Evolutionary conservation across 2,329 filamentous ascomycete species (phyloP).

Genomic region (Xylaria sp.): DNA sequence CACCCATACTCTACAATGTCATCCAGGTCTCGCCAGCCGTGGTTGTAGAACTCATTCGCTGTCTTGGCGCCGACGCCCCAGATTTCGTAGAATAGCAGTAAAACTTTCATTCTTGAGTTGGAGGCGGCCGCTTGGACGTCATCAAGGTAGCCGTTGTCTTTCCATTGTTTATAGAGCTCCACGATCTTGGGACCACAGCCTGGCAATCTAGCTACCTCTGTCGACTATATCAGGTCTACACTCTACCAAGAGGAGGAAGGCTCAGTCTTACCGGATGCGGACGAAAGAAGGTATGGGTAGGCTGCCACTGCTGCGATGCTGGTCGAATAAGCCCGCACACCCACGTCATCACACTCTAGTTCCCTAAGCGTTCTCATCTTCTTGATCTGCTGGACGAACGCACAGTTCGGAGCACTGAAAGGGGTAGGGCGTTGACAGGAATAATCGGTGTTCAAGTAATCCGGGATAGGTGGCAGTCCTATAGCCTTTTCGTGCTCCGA

Average conservation of each 20-base stretch:
- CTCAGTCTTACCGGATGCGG: slow-evolving; percentile 48
- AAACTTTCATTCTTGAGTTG: slow-evolving; percentile 66
- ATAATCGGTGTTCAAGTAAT: slow-evolving; percentile 69
- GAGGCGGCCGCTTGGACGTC: slow-evolving; percentile 68
- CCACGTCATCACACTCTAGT: slow-evolving; percentile 76
- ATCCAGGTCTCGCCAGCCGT: slow-evolving; percentile 82
- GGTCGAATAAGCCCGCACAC: slow-evolving; percentile 84
- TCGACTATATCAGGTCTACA: slow-evolving; percentile 6
- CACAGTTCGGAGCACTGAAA: slow-evolving; percentile 70
- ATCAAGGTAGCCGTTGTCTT: slow-evolving; percentile 60
- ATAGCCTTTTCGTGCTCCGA: slow-evolving; percentile 72
- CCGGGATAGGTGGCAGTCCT: slow-evolving; percentile 68
- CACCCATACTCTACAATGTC: slow-evolving; percentile 86
- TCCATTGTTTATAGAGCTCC: slow-evolving; percentile 78
- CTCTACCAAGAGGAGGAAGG: slow-evolving; percentile 45
- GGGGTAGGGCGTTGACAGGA: slow-evolving; percentile 82
- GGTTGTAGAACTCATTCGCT: slow-evolving; percentile 79
- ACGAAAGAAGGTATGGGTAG: slow-evolving; percentile 66
- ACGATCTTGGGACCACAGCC: slow-evolving; percentile 84
- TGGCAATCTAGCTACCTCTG: slow-evolving; percentile 66
- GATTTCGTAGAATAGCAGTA: slow-evolving; percentile 79
- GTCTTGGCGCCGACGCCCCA: slow-evolving; percentile 90
- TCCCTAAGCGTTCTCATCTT: slow-evolving; percentile 75
- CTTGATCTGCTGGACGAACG: slow-evolving; percentile 75
- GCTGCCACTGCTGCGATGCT: slow-evolving; percentile 83